Evolutionary conservation across 495 filamentous ascomycete genomes (phyloP).

Genomic region (Podospora pseudoanserina): DNA sequence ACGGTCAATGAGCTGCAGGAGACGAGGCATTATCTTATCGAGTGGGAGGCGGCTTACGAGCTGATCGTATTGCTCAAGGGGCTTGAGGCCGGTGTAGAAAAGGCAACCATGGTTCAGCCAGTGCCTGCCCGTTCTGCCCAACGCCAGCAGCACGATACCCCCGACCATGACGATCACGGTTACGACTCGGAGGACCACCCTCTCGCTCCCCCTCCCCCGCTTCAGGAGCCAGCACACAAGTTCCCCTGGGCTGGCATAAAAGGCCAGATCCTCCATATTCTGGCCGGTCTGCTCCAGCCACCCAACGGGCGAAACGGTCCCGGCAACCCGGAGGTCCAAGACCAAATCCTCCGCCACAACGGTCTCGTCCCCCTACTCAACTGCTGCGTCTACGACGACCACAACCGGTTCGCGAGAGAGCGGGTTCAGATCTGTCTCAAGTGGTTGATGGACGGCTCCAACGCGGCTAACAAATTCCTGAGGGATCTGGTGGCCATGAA

Average conservation of each 20-base stretch:
- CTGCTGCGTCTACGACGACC: constrained; percentile 80
- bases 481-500: constrained; percentile 51
- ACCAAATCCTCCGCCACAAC: constrained; percentile 75
- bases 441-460: constrained; percentile 80
- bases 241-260: constrained; percentile 94
- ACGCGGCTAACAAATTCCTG: constrained; percentile 72
- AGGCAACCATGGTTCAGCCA: constrained; percentile 42
- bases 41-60: constrained; percentile 85
- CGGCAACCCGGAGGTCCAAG: constrained; percentile 77
- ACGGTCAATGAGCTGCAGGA: constrained; percentile 71
- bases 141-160: constrained; percentile 15
- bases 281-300: constrained; percentile 70
- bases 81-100: constrained; percentile 78
- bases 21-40: constrained; percentile 63
- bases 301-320: constrained; percentile 44
- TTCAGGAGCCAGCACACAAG: constrained; percentile 73
- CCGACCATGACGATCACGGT: constrained; percentile 31
- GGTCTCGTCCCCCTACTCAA: constrained; percentile 81
- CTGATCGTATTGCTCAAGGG: constrained; percentile 80
- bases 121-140: constrained; percentile 21
- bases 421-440: constrained; percentile 87
- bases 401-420: constrained; percentile 87
- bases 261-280: constrained; percentile 81
- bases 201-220: constrained; percentile 57
- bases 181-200: constrained; percentile 44